A percentile compares a stretch with the other conserved stretches of the same genome.
Conservation (phyloP, 2,329 filamentous ascomycete species). For the Cytospora leucostoma region DNA sequence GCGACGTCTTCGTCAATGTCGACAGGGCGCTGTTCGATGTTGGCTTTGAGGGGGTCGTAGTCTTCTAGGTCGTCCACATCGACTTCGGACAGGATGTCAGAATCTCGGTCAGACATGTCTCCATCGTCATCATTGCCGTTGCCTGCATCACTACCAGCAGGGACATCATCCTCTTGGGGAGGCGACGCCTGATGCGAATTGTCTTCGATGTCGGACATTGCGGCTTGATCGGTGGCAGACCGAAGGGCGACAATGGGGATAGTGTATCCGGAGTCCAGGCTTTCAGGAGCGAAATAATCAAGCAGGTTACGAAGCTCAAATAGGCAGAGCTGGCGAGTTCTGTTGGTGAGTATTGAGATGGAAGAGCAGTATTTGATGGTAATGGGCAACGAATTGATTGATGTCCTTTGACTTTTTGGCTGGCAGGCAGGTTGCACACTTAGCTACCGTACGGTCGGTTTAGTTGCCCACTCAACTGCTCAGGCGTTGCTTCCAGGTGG, state of each 20-base stretch:
- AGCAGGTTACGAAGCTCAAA: background rate
- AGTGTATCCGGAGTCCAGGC: background rate
- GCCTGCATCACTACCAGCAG: conserved; percentile 7
- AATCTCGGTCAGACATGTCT: conserved; percentile 56
- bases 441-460: background rate
- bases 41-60: conserved; percentile 65
- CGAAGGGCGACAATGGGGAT: background rate
- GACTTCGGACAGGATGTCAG: conserved; percentile 65
- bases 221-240: conserved; percentile 10
- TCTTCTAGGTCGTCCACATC: conserved; percentile 71
- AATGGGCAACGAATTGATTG: background rate
- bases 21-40: conserved; percentile 64
- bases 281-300: background rate
- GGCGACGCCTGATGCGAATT: conserved; percentile 15
- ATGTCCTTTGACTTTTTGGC: background rate
- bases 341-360: background rate
- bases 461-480: background rate
- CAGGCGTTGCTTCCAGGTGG: background rate
- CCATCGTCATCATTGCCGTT: conserved; percentile 14
- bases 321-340: background rate
- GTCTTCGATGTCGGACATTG: conserved; percentile 37
- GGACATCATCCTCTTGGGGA: conserved; percentile 15
- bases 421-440: background rate
- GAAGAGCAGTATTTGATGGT: background rate
- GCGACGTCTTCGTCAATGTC: conserved; percentile 68